These are phyloP conservation scores for Coniochaeta sp. DNA, from an alignment of 2,329 filamentous ascomycete species.

Conservation along the genomic window DNA sequence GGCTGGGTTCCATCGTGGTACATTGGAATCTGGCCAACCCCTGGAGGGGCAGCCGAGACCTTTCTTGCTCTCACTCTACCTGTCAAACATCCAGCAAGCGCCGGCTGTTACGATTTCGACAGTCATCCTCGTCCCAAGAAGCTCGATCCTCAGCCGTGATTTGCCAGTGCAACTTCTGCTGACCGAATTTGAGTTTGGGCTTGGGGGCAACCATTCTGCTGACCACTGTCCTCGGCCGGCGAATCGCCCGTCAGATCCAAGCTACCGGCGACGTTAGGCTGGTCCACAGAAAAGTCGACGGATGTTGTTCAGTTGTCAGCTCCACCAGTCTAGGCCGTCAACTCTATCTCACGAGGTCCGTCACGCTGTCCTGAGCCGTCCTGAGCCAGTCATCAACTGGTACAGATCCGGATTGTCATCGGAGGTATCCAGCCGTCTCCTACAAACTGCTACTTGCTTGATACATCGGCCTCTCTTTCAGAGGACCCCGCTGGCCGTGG, in stretches of 20 bases:
- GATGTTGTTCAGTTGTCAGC: background rate
- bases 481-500: slow-evolving; percentile 17
- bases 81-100: slow-evolving; percentile 9
- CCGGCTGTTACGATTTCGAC: slow-evolving; percentile 12
- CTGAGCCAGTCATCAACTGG: background rate
- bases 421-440: slow-evolving; percentile 22
- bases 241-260: background rate
- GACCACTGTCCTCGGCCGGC: background rate
- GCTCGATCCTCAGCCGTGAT: slow-evolving; percentile 18
- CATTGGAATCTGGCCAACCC: background rate
- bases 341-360: background rate
- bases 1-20: background rate
- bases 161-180: slow-evolving; percentile 9
- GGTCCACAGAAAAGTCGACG: background rate
- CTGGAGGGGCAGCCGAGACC: background rate
- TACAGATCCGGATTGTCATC: slow-evolving; percentile 3
- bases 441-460: slow-evolving; percentile 20
- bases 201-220: background rate
- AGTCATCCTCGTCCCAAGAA: slow-evolving; percentile 11
- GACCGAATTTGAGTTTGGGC: background rate
- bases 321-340: background rate
- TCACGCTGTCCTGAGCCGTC: background rate
- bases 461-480: slow-evolving; percentile 11
- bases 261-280: background rate
- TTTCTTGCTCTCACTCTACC: background rate